Percentiles rank a stretch among this genome's conserved stretches.
Conservation (phyloP, 1,139 yeast species). For the Blastobotrys malaysiensis region DNA sequence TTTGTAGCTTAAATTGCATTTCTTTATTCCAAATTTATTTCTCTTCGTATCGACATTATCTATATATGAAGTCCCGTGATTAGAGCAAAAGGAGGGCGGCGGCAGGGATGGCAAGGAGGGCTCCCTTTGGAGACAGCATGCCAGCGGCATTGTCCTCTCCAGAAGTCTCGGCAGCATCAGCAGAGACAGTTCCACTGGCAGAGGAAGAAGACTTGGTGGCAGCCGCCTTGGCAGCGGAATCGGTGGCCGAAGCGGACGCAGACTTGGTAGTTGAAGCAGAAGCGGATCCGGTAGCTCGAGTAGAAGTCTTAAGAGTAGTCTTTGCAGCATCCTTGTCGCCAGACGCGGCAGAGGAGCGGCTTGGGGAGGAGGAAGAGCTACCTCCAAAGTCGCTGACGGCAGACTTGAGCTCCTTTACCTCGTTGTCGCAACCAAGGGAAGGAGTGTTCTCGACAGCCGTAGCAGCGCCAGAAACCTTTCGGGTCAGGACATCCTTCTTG, state of each 20-base stretch:
- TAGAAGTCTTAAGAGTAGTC: background rate
- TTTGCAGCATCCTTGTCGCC: background rate
- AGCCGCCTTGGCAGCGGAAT: background rate
- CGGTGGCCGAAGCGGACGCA: conserved; percentile 13
- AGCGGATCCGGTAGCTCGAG: conserved; percentile 1
- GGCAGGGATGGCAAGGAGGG: conserved; percentile 2
- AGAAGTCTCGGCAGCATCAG: conserved; percentile 4
- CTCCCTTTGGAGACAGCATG: background rate
- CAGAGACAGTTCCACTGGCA: background rate
- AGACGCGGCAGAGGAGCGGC: conserved; percentile 1
- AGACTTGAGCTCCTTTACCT: conserved; percentile 5
- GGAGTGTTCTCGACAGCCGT: conserved; percentile 4
- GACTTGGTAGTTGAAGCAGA: conserved; percentile 2
- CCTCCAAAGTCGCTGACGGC: background rate
- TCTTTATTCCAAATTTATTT: background rate
- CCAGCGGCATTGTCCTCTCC: background rate
- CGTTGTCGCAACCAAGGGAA: conserved; percentile 1
- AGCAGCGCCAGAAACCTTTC: conserved; percentile 7
- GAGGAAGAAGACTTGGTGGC: background rate
- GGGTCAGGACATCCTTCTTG: background rate
- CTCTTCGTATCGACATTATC: too few relatives aligned
- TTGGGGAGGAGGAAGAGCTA: background rate
- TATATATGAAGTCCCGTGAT: too few relatives aligned
- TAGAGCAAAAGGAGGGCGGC: conserved; percentile 3
- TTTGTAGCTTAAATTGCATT: background rate